Conservation (phyloP, 768 basidiomycete species). For the Clathrus columnatus region DNA sequence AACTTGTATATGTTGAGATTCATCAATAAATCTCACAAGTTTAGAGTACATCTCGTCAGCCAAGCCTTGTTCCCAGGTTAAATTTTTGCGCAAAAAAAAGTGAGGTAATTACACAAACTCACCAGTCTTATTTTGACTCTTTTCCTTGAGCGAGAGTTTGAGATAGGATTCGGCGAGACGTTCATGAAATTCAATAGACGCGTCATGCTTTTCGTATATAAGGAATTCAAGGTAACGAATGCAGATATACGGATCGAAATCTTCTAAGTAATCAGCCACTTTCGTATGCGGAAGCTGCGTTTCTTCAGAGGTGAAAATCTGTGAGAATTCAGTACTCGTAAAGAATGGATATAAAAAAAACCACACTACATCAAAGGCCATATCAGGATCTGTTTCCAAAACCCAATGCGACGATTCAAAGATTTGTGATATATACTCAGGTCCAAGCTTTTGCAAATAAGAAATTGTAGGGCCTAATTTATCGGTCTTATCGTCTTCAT, state of each 20-base stretch:
- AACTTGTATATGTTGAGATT: slow-evolving; percentile 58
- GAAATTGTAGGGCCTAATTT: slow-evolving; percentile 76
- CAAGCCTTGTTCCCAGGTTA: neutral
- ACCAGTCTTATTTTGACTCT: slow-evolving; percentile 54
- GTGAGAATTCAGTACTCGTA: neutral
- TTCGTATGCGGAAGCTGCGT: slow-evolving; percentile 74
- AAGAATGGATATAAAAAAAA: neutral
- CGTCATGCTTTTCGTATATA: slow-evolving; percentile 65
- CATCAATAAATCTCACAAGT: slow-evolving; percentile 68
- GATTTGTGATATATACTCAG: slow-evolving; percentile 71
- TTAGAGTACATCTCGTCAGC: slow-evolving; percentile 50
- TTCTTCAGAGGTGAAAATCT: slow-evolving; percentile 97
- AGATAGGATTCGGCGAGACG: slow-evolving; percentile 85
- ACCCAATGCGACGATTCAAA: slow-evolving; percentile 82
- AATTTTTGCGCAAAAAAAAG: neutral
- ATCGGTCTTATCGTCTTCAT: slow-evolving; percentile 68
- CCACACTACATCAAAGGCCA: slow-evolving; percentile 61
- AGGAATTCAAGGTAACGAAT: slow-evolving; percentile 79
- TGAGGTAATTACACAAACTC: slow-evolving; percentile 15
- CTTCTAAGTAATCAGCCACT: slow-evolving; percentile 73
- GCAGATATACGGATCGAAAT: slow-evolving; percentile 59
- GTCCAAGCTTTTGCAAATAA: slow-evolving; percentile 87
- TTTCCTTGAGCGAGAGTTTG: slow-evolving; percentile 50
- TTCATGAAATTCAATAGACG: slow-evolving; percentile 67
- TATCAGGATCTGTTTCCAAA: slow-evolving; percentile 60